phyloP scores from a whole-genome alignment of 164 flowering plant species.

The Vitis labrusca region DNA sequence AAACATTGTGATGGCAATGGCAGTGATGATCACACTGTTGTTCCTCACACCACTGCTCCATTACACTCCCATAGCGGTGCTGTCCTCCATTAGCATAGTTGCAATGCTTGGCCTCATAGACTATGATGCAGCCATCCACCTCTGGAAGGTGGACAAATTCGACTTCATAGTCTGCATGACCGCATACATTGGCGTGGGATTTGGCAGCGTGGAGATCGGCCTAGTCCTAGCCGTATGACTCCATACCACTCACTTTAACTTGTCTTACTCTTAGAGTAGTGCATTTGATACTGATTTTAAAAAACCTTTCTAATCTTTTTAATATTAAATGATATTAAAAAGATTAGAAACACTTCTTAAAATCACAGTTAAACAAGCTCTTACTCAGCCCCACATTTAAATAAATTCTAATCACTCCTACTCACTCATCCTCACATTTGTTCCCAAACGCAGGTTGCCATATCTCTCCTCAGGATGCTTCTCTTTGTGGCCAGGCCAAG shows the following conservation, averaged over 20 bases:
- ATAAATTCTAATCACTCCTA: too few species aligned
- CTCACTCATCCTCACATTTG: too few species aligned
- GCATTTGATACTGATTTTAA: too few species aligned
- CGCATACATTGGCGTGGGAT: slow-evolving; percentile 67
- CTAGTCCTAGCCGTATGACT: slow-evolving; percentile 53
- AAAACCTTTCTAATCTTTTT: too few species aligned
- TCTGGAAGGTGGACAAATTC: slow-evolving; percentile 64
- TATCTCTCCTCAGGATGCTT: slow-evolving; percentile 57
- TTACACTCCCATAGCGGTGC: slow-evolving; percentile 68
- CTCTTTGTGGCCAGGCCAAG: slow-evolving; percentile 64
- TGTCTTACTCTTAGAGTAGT: too few species aligned
- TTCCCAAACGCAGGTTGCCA: slow-evolving; percentile 42
- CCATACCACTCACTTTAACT: background rate
- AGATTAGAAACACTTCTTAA: too few species aligned
- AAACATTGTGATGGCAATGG: slow-evolving; percentile 67
- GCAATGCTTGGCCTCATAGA: slow-evolving; percentile 81
- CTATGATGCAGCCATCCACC: slow-evolving; percentile 66
- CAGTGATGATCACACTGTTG: slow-evolving; percentile 61
- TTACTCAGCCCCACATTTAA: too few species aligned
- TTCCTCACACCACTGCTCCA: slow-evolving; percentile 65
- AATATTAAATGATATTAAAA: too few species aligned
- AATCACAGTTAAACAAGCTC: too few species aligned
- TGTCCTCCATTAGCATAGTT: slow-evolving; percentile 60
- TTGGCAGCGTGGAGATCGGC: slow-evolving; percentile 61
- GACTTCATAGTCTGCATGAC: slow-evolving; percentile 66